Conservation (phyloP, 495 filamentous ascomycete species). For the Penicillium angulare region DNA sequence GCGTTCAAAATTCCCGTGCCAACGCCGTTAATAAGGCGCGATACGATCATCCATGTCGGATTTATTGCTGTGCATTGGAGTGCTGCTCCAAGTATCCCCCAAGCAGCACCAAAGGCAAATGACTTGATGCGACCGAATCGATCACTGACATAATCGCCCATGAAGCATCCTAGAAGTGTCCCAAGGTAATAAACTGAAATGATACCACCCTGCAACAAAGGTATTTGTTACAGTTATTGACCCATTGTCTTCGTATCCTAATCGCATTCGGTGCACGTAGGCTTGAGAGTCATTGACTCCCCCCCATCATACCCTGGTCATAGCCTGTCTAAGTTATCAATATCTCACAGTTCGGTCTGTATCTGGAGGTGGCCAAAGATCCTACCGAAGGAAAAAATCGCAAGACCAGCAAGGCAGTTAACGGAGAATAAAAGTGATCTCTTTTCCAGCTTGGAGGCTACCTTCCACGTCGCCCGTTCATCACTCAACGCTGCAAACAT, state of each 20-base stretch:
- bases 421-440: not conserved
- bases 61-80: slow-evolving; percentile 33
- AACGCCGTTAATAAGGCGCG: slow-evolving; percentile 56
- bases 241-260: slow-evolving; percentile 36
- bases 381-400: not conserved
- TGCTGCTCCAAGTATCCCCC: slow-evolving; percentile 19
- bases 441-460: not conserved
- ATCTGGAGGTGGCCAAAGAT: not conserved
- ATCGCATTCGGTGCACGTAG: slow-evolving; percentile 34
- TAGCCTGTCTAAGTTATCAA: slow-evolving; percentile 28
- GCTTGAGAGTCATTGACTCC: slow-evolving; percentile 42
- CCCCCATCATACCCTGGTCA: slow-evolving; percentile 53
- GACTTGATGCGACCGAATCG: slow-evolving; percentile 54
- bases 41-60: slow-evolving; percentile 25
- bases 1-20: slow-evolving; percentile 61
- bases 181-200: slow-evolving; percentile 56
- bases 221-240: slow-evolving; percentile 30
- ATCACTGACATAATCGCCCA: slow-evolving; percentile 51
- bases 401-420: not conserved
- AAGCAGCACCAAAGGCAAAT: slow-evolving; percentile 38
- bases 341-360: not conserved
- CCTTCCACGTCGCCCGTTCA: not conserved
- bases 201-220: slow-evolving; percentile 48
- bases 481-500: not conserved
- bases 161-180: slow-evolving; percentile 51